phyloP scores from a whole-genome alignment of 2,329 filamentous ascomycete genomes.

The Fusarium brachygibbosum region DNA sequence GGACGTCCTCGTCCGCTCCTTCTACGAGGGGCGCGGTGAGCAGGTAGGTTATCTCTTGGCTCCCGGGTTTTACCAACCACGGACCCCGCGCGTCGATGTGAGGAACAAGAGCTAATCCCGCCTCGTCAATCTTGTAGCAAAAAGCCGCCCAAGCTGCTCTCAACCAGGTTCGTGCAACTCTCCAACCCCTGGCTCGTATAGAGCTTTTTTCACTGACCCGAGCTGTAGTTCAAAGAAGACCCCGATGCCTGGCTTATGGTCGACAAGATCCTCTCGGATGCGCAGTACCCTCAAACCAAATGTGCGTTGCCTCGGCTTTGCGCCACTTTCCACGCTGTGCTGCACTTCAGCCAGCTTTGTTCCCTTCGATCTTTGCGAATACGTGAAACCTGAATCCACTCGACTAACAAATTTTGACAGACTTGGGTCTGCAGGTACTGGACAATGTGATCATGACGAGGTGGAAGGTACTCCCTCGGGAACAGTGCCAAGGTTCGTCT shows the following conservation, averaged over 20 bases:
- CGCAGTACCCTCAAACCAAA: conserved; percentile 95
- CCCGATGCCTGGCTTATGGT: conserved; percentile 98
- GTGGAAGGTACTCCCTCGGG: conserved; percentile 97
- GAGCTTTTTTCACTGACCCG: conserved; percentile 35
- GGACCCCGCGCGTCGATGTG: conserved; percentile 41
- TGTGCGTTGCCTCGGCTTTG: conserved; percentile 69
- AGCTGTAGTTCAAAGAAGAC: conserved; percentile 92
- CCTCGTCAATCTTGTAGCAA: conserved; percentile 74
- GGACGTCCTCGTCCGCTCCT: conserved; percentile 94
- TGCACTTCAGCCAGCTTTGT: conserved; percentile 1
- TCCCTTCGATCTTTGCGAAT: conserved; percentile 1
- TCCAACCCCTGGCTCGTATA: background rate
- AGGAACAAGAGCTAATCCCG: conserved; percentile 37
- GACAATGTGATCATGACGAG: conserved; percentile 99
- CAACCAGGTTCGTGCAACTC: conserved; percentile 79
- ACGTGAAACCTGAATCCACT: conserved; percentile 16
- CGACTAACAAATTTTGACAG: conserved; percentile 61
- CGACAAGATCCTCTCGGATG: conserved; percentile 94
- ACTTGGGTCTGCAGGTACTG: conserved; percentile 93
- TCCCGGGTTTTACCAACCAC: conserved; percentile 37
- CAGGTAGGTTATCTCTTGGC: conserved; percentile 70
- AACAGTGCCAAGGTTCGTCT: conserved; percentile 86
- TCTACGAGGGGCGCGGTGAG: conserved; percentile 97
- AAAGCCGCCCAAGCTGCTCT: conserved; percentile 93
- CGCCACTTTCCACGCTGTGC: conserved; percentile 23